Evolutionary conservation across 768 basidiomycete species (phyloP), one percentile per base, ranked within the genome.

Genomic region (Termitomyces sp.): DNA sequence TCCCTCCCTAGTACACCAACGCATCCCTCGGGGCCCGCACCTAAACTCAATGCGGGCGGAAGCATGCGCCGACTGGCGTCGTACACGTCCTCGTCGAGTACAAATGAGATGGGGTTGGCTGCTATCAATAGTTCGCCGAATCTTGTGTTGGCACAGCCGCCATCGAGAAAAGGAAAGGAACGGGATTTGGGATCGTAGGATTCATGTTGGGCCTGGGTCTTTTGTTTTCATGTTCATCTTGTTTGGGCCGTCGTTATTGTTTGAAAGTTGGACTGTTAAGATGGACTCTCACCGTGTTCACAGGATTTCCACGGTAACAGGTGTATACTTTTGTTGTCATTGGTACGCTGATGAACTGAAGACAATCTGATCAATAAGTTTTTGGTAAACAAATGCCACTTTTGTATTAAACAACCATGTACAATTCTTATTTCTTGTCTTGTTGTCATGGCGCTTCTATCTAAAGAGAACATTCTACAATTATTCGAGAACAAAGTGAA

Each of bases 131-230:
- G 56, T 43, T 57, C 58, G 26, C 58, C 61, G 2, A 57, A 62
- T 46, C 53, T 60, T 18, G 13, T 57, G 20, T 50, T 59, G 16
- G 45, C 43, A 6, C 55, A 44, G 39, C 57, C 57, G 22, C 61
- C 61, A 10, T 64, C 56, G 40, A 42, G 45, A 53, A 64, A 64
- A 32, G 63, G 63, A 10, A 64, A 64, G 49, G 63, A 64, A 16
- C 53, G 63, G 10, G 60, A 64, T n/a, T 45, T 36, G 40, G 55
- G 58, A 3, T 37, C 57, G 18, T 57, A 58, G 57, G 18, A 22
- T 18, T 5, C 5, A 13, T 10, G 24, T 9, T n/a, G 33, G 20
- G 33, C 33, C 27, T 3, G 5, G 5, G 4, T 24, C 8, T 12
- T 36, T 44, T 37, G 20, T 24, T 36, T 34, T 13, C 2, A 6